Evolutionary conservation across 192 early-diverging fungal genomes (phyloP).

Genomic region (Podila verticillata): DNA sequence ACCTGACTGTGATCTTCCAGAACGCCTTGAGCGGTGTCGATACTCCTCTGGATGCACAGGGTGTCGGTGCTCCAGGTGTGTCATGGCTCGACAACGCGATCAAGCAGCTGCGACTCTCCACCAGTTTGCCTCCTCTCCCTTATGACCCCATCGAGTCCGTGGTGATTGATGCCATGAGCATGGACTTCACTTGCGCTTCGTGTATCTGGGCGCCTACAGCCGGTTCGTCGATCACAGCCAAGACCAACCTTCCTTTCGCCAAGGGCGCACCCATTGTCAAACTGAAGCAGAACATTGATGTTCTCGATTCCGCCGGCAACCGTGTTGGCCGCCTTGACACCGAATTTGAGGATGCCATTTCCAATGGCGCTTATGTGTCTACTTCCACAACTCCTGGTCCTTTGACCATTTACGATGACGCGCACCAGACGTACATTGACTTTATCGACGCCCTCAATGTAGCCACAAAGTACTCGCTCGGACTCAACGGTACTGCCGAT

Average conservation of each 20-base stretch:
- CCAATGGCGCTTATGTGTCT: constrained; percentile 53
- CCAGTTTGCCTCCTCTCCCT: constrained; percentile 8
- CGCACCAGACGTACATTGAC: constrained; percentile 51
- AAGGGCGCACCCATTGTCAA: constrained; percentile 59
- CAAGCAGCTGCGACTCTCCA: constrained; percentile 6
- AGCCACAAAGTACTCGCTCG: constrained; percentile 33
- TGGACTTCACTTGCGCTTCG: constrained; percentile 43
- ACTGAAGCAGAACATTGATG: constrained; percentile 54
- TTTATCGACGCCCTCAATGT: constrained; percentile 56
- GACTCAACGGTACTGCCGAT: constrained; percentile 54
- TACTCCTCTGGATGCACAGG: constrained; percentile 10
- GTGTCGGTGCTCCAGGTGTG: constrained; percentile 26
- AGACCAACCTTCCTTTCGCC: constrained; percentile 64
- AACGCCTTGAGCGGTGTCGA: constrained; percentile 19
- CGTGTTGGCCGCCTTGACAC: constrained; percentile 23
- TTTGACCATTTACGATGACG: constrained; percentile 9
- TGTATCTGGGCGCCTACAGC: constrained; percentile 54
- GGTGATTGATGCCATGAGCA: constrained; percentile 54
- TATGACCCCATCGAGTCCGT: constrained; percentile 52
- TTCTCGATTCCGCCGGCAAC: constrained; percentile 24
- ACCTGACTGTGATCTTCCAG: constrained; percentile 15
- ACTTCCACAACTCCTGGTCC: constrained; percentile 37
- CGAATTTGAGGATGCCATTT: constrained; percentile 10
- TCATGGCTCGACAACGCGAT: constrained; percentile 45
- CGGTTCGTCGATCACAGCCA: constrained; percentile 52